These are phyloP conservation scores for Aspergillus intermedius DNA, from an alignment of 2,329 filamentous ascomycete species.

Conservation along the genomic window DNA sequence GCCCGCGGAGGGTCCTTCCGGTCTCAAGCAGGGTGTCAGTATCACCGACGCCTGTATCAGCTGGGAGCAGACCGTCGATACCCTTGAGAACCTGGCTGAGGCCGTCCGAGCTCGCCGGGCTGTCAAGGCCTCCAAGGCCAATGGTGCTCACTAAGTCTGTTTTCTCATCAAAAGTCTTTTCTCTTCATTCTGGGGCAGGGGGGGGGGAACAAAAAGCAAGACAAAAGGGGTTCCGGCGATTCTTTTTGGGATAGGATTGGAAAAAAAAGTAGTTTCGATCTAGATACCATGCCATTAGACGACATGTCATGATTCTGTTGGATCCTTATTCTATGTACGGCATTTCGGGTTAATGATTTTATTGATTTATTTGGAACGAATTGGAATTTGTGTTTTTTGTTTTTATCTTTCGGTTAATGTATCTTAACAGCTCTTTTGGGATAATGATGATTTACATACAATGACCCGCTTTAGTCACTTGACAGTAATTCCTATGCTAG, in stretches of 20 bases:
- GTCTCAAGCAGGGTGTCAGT: slow-evolving; percentile 79
- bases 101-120: slow-evolving; percentile 70
- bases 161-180: neutral
- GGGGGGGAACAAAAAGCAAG: neutral
- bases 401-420: too few species aligned
- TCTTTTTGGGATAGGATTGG: neutral
- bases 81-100: slow-evolving; percentile 78
- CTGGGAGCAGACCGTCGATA: slow-evolving; percentile 77
- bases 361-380: neutral
- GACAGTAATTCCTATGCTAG: neutral
- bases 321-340: neutral
- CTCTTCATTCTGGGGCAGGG: slow-evolving; percentile 5
- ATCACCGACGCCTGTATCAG: slow-evolving; percentile 95
- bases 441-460: too few species aligned
- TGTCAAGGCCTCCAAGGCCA: slow-evolving; percentile 24
- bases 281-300: slow-evolving; percentile 15
- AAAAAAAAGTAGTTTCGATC: slow-evolving; percentile 1
- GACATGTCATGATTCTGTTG: neutral
- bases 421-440: too few species aligned
- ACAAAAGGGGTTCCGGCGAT: neutral
- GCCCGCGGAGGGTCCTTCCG: slow-evolving; percentile 69
- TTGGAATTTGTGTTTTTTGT: too few species aligned
- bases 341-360: neutral
- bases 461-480: too few species aligned
- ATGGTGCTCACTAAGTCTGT: slow-evolving; percentile 19